Evolutionary conservation across 768 basidiomycete species (phyloP).

Genomic region (Xerocomus brunneocitrinus): DNA sequence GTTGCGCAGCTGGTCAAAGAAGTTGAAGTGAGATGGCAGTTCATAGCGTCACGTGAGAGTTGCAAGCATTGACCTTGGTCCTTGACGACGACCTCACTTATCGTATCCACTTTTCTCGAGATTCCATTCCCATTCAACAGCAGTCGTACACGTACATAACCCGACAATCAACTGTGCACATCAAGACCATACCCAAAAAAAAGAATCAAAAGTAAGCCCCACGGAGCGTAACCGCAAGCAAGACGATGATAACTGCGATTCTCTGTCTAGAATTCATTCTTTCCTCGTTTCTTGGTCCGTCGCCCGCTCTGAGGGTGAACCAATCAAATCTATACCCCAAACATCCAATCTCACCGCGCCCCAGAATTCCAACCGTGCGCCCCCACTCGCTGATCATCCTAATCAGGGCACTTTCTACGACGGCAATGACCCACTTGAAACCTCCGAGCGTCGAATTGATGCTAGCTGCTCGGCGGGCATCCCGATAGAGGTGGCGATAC

Average conservation of each 20-base stretch:
- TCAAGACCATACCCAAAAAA: no score
- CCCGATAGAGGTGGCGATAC: constrained; percentile 43
- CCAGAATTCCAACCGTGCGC: constrained; percentile 40
- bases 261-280: constrained; percentile 37
- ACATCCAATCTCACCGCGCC: constrained; percentile 36
- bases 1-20: no score
- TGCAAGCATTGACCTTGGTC: no score
- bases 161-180: not conserved
- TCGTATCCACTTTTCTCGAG: no score
- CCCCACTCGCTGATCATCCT: constrained; percentile 50
- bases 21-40: not conserved
- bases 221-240: constrained; percentile 4
- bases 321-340: constrained; percentile 51
- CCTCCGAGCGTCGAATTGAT: constrained; percentile 36
- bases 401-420: constrained; percentile 47
- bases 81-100: no score
- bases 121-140: no score
- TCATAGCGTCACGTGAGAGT: not conserved
- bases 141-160: no score
- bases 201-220: not conserved
- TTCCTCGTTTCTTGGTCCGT: constrained; percentile 43
- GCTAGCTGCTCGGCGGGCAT: constrained; percentile 31
- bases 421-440: constrained; percentile 37
- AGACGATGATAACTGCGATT: constrained; percentile 15
- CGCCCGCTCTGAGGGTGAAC: constrained; percentile 42